Conservation (phyloP, 208 protist genomes). For the Leishmania mexicana region DNA sequence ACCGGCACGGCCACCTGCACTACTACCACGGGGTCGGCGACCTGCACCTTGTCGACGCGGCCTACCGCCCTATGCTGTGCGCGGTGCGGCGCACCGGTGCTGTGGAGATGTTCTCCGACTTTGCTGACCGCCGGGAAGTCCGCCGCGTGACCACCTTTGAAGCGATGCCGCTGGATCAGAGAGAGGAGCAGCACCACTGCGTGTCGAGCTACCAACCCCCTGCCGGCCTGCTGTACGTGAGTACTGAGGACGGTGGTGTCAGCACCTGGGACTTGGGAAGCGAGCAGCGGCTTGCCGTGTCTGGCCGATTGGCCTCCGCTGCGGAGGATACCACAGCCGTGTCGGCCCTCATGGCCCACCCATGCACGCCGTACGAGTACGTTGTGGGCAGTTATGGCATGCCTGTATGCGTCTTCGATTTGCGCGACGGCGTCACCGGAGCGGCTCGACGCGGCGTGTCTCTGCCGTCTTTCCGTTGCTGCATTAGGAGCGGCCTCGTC, state of each 20-base stretch:
- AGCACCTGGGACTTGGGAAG: conserved; percentile 56
- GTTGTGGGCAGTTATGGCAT: conserved; percentile 30
- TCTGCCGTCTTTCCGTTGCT: conserved; percentile 13
- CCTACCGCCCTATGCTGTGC: conserved; percentile 69
- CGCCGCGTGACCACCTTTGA: conserved; percentile 69
- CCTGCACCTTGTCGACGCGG: conserved; percentile 76
- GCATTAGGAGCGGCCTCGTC: conserved; percentile 3
- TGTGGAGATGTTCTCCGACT: conserved; percentile 65
- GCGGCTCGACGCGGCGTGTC: conserved; percentile 49
- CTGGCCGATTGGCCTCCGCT: conserved; percentile 29
- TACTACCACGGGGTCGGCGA: conserved; percentile 39
- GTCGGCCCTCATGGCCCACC: conserved; percentile 40
- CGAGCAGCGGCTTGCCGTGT: conserved; percentile 32
- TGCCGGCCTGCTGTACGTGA: conserved; percentile 59
- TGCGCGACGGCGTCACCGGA: conserved; percentile 20
- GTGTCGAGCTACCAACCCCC: conserved; percentile 75
- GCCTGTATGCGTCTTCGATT: conserved; percentile 46
- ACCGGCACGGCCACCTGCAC: conserved; percentile 17
- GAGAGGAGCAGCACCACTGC: conserved; percentile 42
- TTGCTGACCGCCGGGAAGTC: conserved; percentile 35
- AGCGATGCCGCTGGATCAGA: conserved; percentile 45
- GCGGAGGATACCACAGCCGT: conserved; percentile 15
- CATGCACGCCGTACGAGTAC: conserved; percentile 34
- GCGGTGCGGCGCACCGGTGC: conserved; percentile 67
- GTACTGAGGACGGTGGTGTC: conserved; percentile 42